phyloP scores from a whole-genome alignment of 2,329 filamentous ascomycete species.

The Fusarium metavorans region DNA sequence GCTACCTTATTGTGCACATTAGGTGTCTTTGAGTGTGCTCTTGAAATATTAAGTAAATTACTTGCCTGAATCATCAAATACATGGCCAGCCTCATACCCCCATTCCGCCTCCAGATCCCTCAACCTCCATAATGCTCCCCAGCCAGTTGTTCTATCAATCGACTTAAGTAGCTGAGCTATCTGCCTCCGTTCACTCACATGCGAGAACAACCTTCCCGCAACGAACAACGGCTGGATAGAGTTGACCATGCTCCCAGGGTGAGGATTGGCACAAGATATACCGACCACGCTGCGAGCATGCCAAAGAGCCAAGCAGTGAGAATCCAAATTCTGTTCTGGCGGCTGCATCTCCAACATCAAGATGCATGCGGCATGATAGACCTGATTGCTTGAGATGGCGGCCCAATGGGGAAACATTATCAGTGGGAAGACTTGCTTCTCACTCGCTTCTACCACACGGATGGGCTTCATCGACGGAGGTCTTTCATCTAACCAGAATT shows the following conservation, averaged over 20 bases:
- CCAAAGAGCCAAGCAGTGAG: constrained; percentile 49
- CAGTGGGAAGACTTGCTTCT: constrained; percentile 55
- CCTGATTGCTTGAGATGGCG: constrained; percentile 64
- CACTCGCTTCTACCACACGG: constrained; percentile 38
- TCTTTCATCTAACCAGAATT: constrained; percentile 58
- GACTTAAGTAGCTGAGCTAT: constrained; percentile 54
- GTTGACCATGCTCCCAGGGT: constrained; percentile 63
- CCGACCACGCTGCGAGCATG: constrained; percentile 63
- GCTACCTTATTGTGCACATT: no score
- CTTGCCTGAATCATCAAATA: constrained; percentile 1
- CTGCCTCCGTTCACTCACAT: constrained; percentile 51
- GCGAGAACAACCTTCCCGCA: constrained; percentile 61
- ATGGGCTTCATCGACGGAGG: constrained; percentile 53
- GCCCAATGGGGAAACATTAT: constrained; percentile 62
- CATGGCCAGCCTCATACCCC: constrained; percentile 45
- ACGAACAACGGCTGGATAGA: constrained; percentile 65
- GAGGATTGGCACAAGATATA: constrained; percentile 63
- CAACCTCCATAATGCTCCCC: constrained; percentile 63
- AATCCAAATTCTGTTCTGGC: constrained; percentile 36
- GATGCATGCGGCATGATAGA: constrained; percentile 64
- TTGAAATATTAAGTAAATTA: not conserved
- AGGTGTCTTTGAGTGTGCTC: not conserved
- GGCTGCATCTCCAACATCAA: constrained; percentile 59
- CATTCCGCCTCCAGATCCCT: constrained; percentile 57
- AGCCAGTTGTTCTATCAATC: constrained; percentile 61